Base-by-base conservation (phyloP, 331 rosid genomes). In the Telfairia occidentalis region DNA sequence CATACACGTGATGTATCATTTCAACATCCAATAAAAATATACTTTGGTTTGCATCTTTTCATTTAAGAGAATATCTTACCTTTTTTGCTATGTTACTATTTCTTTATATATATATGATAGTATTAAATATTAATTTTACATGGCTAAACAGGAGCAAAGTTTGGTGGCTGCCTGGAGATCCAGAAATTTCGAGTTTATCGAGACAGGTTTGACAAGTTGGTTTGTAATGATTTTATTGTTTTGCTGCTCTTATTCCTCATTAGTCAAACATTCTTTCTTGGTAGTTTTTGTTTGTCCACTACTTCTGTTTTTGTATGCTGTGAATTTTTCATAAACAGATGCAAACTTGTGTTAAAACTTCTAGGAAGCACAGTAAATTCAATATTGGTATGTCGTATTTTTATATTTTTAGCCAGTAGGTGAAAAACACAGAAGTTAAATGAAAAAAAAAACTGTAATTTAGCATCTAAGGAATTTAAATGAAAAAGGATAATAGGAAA, bases 1-100 rank as follows among this genome's bases (percentile, higher is more conserved):
- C 83, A 86, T 84, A 77, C 86, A 58, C 99, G 99, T 29, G 94
- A 89, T 75, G 73, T 90, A 64, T 86, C 96, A 75, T 95, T 90
- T 87, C 96, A 87, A 77, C 97, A 92, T 85, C 99, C 99, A 29
- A 95, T 95, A 73, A 95, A 95, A 89, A 12, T 95, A 49, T 95
- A 95, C 80, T 90, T 92, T 82, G 99, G 99, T 95, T 92, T 61
- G 78, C 4, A 23, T 71, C 38, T 75, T 38, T 7, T 5, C 61
- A 8, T 73, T 10, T 79, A 37, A 61, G 9, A 65, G 55, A 46
- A 24, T 48, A 76, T 65, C 55, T n/a, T 35, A 42, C 11, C 71
- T 26, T 34, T 77, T 63, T 6, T 16, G 10, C 57, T 49, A 50
- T 24, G n/a, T 59, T 35, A 10, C n/a, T 19, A 9, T 60, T 52